Conservation (phyloP, 2,329 filamentous ascomycete genomes). For the Colletotrichum eleusines region DNA sequence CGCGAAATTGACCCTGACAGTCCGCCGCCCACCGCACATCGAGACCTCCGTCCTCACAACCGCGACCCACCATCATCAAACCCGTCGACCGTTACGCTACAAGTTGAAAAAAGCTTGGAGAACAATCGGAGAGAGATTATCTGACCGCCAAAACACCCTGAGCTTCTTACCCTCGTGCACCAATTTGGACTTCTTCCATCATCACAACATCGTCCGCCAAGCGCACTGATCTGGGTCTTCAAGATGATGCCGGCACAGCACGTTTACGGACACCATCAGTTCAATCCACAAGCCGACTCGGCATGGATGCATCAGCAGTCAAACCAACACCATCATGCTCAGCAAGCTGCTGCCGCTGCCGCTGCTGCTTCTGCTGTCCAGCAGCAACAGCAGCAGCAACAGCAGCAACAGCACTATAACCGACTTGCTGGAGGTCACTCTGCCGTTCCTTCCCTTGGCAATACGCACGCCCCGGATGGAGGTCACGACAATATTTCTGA, state of each 20-base stretch:
- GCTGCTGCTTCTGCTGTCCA: slow-evolving; percentile 66
- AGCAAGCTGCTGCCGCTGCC: slow-evolving; percentile 66
- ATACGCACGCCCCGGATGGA: slow-evolving; percentile 65
- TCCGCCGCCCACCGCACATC: slow-evolving; percentile 4
- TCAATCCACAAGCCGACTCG: slow-evolving; percentile 71
- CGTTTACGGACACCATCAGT: slow-evolving; percentile 77
- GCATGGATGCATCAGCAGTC: slow-evolving; percentile 77
- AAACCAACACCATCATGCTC: slow-evolving; percentile 69
- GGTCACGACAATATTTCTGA: slow-evolving; percentile 80
- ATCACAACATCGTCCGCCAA: not conserved
- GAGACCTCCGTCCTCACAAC: not conserved
- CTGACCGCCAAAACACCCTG: not conserved
- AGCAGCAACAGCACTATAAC: slow-evolving; percentile 72
- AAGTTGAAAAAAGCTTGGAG: not conserved
- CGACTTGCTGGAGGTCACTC: slow-evolving; percentile 77
- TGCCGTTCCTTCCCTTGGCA: slow-evolving; percentile 59
- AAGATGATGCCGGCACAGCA: slow-evolving; percentile 74
- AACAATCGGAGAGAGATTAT: not conserved
- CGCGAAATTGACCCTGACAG: slow-evolving; percentile 19
- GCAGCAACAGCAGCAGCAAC: slow-evolving; percentile 65
- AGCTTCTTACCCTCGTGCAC: not conserved
- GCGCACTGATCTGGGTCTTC: slow-evolving; percentile 37
- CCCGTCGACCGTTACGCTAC: not conserved
- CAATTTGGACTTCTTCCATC: slow-evolving; percentile 1
- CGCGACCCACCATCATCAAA: not conserved